A percentile compares a stretch with the other conserved stretches of the same genome.
These are phyloP conservation scores for Graphilbum fragrans DNA, from an alignment of 2,329 filamentous ascomycete species.

Conservation along the genomic window DNA sequence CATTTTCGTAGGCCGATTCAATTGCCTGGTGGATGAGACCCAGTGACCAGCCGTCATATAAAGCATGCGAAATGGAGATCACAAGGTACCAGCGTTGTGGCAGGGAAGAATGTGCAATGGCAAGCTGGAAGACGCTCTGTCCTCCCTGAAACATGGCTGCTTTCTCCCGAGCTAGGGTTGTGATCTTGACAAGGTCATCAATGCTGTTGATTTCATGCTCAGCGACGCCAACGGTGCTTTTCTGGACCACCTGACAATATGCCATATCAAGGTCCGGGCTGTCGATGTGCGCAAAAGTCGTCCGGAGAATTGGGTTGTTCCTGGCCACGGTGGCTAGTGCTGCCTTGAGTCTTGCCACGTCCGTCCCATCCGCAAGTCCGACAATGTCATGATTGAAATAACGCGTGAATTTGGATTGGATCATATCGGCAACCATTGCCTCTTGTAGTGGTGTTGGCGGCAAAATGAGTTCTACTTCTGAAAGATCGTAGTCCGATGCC, in stretches of 20 bases:
- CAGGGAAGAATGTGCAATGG: constrained; percentile 20
- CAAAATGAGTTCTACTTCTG: constrained; percentile 44
- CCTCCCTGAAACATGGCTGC: constrained; percentile 25
- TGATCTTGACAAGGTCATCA: constrained; percentile 23
- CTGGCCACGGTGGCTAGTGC: constrained; percentile 53
- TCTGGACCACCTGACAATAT: constrained; percentile 34
- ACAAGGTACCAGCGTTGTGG: constrained; percentile 30
- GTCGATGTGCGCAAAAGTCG: constrained; percentile 56
- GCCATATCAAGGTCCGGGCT: constrained; percentile 40
- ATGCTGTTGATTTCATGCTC: constrained; percentile 14
- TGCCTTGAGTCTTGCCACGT: constrained; percentile 40
- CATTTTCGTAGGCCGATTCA: not conserved
- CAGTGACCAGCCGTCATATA: constrained; percentile 86
- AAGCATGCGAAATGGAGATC: constrained; percentile 70
- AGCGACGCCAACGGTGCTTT: constrained; percentile 10
- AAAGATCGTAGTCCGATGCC: constrained; percentile 16
- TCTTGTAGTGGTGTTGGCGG: constrained; percentile 80
- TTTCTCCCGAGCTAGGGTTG: constrained; percentile 20
- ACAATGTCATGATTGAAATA: constrained; percentile 85
- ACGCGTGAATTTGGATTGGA: constrained; percentile 56
- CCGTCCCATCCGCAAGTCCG: constrained; percentile 39
- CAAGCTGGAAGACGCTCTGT: constrained; percentile 35
- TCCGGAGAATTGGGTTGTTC: constrained; percentile 60
- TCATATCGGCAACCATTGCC: constrained; percentile 73
- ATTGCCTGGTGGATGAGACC: constrained; percentile 50